A percentile compares a stretch with the other conserved stretches of the same genome.
Conservation (phyloP, 306 rosid genomes). For the Erythrophleum fordii region DNA sequence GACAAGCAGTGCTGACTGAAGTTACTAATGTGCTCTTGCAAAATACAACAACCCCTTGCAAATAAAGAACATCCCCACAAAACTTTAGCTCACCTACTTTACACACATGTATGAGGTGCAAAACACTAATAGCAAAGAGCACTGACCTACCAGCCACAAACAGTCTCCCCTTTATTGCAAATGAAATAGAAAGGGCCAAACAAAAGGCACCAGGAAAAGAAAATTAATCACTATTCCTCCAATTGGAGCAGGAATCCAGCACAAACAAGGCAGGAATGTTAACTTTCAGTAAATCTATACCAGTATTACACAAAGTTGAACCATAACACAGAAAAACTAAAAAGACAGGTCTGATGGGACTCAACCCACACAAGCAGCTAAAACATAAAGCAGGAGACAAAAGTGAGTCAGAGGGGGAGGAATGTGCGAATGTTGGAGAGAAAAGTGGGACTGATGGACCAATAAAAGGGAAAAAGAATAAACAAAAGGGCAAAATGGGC, state of each 20-base stretch:
- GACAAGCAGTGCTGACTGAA: background rate
- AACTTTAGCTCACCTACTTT: background rate
- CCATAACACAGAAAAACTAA: background rate
- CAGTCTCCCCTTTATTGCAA: slow-evolving; percentile 5
- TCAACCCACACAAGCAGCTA: no score
- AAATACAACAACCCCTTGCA: slow-evolving; percentile 11
- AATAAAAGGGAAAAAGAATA: no score
- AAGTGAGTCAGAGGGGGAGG: no score
- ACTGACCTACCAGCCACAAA: slow-evolving; percentile 24
- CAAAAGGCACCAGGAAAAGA: slow-evolving; percentile 14
- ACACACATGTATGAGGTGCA: background rate
- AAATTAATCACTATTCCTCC: slow-evolving; percentile 24
- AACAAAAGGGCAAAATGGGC: no score
- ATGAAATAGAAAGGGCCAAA: background rate
- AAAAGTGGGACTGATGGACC: no score
- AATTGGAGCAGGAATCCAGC: slow-evolving; percentile 35
- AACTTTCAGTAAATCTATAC: background rate
- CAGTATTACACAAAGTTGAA: slow-evolving; percentile 25
- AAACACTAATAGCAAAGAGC: slow-evolving; percentile 14
- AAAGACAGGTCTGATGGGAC: no score
- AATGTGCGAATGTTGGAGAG: no score
- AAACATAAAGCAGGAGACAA: no score
- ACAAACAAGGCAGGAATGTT: slow-evolving; percentile 22
- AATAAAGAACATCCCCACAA: slow-evolving; percentile 26
- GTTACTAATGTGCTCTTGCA: slow-evolving; percentile 12